Evolutionary conservation across 768 basidiomycete genomes (phyloP).

Genomic region (Mycena galopus): DNA sequence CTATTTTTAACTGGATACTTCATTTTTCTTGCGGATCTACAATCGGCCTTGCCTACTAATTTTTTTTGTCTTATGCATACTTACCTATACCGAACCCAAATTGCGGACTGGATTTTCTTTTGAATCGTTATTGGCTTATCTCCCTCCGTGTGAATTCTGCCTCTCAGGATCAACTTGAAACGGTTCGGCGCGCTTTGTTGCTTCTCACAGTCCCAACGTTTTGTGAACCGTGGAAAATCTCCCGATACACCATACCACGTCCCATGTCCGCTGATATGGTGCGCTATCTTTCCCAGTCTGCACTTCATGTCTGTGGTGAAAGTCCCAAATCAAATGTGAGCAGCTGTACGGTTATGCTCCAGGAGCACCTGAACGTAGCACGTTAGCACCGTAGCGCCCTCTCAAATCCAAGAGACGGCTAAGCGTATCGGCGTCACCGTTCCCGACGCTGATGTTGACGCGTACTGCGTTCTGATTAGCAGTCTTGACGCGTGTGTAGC

Average conservation of each 20-base stretch:
- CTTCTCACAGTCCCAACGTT: too few species aligned
- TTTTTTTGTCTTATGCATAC: conserved; percentile 27
- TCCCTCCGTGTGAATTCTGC: too few species aligned
- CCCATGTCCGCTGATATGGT: neutral
- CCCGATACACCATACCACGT: neutral
- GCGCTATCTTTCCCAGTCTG: neutral
- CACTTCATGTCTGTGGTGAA: conserved; percentile 33
- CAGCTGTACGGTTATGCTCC: neutral
- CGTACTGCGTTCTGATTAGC: conserved; percentile 30
- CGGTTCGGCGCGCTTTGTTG: too few species aligned
- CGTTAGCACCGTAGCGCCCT: conserved; percentile 25
- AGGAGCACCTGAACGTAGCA: neutral
- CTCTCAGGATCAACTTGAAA: too few species aligned
- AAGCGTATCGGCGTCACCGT: conserved; percentile 23
- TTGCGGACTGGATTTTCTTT: conserved; percentile 9
- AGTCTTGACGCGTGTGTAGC: conserved; percentile 27
- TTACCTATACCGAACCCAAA: conserved; percentile 25
- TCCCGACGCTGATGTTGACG: conserved; percentile 18
- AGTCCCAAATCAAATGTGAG: conserved; percentile 32
- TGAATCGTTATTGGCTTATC: too few species aligned
- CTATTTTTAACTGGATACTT: neutral
- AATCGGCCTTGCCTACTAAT: neutral
- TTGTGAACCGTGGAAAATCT: neutral
- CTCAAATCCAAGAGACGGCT: conserved; percentile 29
- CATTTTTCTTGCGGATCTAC: neutral